Percentiles rank a stretch among this genome's conserved stretches.
Evolutionary conservation across 108 stramenopile genomes (phyloP).

Genomic region (Chaetoceros tenuissimus): DNA sequence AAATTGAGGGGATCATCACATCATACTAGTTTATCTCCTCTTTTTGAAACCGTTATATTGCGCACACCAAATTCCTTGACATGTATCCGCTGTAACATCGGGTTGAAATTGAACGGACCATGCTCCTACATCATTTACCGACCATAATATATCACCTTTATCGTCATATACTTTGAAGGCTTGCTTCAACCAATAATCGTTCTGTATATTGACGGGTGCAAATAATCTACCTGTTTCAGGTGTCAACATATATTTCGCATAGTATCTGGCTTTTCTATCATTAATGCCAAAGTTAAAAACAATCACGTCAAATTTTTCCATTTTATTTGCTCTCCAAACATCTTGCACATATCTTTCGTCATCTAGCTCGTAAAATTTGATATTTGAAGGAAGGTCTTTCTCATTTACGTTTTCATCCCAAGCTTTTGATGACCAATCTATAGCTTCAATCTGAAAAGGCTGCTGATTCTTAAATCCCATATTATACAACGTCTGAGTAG

Average conservation of each 20-base stretch:
- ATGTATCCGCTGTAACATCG: slow-evolving; percentile 80
- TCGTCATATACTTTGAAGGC: slow-evolving; percentile 48
- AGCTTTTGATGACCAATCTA: slow-evolving; percentile 77
- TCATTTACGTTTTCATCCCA: slow-evolving; percentile 65
- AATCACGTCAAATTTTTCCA: slow-evolving; percentile 48
- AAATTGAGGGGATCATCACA: too few relatives aligned
- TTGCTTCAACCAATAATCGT: slow-evolving; percentile 84
- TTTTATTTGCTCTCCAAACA: slow-evolving; percentile 11
- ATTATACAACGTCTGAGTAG: slow-evolving; percentile 63
- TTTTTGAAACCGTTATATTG: slow-evolving; percentile 79
- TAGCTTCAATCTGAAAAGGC: slow-evolving; percentile 53
- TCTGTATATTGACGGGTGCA: slow-evolving; percentile 67
- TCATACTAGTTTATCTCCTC: not conserved
- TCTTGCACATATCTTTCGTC: slow-evolving; percentile 61
- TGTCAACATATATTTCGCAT: slow-evolving; percentile 46
- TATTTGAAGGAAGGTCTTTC: slow-evolving; percentile 43
- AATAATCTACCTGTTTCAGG: slow-evolving; percentile 42
- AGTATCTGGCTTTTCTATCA: slow-evolving; percentile 49
- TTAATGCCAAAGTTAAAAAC: slow-evolving; percentile 84
- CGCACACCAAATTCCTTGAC: slow-evolving; percentile 82
- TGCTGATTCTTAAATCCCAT: too few relatives aligned
- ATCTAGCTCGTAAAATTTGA: slow-evolving; percentile 63
- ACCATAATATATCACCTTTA: slow-evolving; percentile 44
- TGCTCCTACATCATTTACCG: slow-evolving; percentile 68
- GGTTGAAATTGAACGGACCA: slow-evolving; percentile 87